Evolutionary conservation across 305 asterid species (phyloP), one percentile per base, ranked within the genome.

Genomic region (Rubia peregrina): DNA sequence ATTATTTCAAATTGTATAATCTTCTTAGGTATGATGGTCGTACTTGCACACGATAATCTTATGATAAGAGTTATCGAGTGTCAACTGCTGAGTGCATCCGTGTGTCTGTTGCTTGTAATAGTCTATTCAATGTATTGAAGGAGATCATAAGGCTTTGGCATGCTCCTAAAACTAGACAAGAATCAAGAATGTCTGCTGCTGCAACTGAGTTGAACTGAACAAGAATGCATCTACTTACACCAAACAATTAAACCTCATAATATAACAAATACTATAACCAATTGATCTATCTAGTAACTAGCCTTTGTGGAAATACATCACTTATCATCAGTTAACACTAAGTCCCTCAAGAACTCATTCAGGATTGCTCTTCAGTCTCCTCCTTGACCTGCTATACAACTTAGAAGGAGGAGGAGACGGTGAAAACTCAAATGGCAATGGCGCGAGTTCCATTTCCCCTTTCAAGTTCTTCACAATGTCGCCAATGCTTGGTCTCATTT

Each of bases 361-460:
- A 40, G 71, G 82, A 46, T 62, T 71, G 66, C 77, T 82, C 79
- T 76, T 81, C 41, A 56, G 80, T 53, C 81, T 84, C 67, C 91
- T 79, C 69, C 91, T 85, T 30, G 97, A 83, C 67, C 88, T 80
- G 79, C 77, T 77, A 36, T 70, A 76, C 40, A 68, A 53, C 71
- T 75, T 88, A 9, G 88, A 83, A 51, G 92, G 86, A 11, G 95
- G 86, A 11, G 86, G 96, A 30, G 96, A 91, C 9, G 97, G 95
- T 2, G 96, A 89, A 74, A 88, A 89, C 87, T 91, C 96, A 26
- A 86, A 91, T 6, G 91, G 93, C n/a, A 74, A 80, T 4, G 81
- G 64, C 4, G 89, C 90, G 16, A 89, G 83, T 9, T 89, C 96
- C 92, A 82, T 81, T 75, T 91, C 96, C 11, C 96, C 93, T 42